phyloP scores from a whole-genome alignment of 305 asterid genomes.

The Coffea humblotiana region DNA sequence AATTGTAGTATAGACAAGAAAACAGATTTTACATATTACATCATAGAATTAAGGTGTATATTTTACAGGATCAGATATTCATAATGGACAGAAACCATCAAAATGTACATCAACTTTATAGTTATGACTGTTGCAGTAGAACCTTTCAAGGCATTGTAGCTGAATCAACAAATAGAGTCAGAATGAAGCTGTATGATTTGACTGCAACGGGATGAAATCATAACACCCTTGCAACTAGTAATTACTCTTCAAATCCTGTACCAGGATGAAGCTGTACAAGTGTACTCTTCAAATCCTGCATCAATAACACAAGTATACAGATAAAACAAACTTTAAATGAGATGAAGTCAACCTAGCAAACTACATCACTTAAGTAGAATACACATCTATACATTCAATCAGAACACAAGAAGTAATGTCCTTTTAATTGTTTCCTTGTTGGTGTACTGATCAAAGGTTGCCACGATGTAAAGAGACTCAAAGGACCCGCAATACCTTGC shows the following conservation, averaged over 20 bases:
- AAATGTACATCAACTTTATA: slow-evolving; percentile 14
- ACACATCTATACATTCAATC: background rate
- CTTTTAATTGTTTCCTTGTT: background rate
- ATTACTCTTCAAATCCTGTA: background rate
- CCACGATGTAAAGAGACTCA: background rate
- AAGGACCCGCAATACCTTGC: slow-evolving; percentile 10
- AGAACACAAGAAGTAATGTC: background rate
- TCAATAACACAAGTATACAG: background rate
- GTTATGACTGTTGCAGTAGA: slow-evolving; percentile 4
- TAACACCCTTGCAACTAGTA: slow-evolving; percentile 5
- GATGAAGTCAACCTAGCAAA: background rate
- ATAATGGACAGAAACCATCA: slow-evolving; percentile 23
- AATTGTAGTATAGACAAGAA: background rate
- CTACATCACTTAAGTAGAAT: background rate
- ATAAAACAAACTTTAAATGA: background rate
- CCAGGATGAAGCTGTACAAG: background rate
- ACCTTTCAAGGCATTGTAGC: slow-evolving; percentile 8
- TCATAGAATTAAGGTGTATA: slow-evolving; percentile 14
- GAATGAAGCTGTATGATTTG: slow-evolving; percentile 15
- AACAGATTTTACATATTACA: slow-evolving; percentile 11
- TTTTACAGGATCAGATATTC: slow-evolving; percentile 34
- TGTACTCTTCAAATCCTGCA: background rate
- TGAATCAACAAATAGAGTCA: slow-evolving; percentile 18
- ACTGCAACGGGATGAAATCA: slow-evolving; percentile 15
- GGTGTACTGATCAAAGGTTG: background rate